Base-by-base conservation (phyloP, 2,329 filamentous ascomycete genomes). In the Trichophyton mentagrophytes region DNA sequence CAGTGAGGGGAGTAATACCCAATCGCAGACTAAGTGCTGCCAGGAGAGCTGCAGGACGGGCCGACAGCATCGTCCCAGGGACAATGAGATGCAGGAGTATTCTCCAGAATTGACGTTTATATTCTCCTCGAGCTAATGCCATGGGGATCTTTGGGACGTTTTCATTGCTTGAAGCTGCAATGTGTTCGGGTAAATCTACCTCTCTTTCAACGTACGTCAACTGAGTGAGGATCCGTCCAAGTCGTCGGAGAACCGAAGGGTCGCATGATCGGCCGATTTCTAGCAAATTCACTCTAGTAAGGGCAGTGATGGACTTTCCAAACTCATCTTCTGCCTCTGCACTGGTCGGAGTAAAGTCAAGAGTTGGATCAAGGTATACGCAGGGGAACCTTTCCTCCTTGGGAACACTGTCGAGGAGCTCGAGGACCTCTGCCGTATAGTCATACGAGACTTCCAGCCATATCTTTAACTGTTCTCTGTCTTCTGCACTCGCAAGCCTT, bases 361-460 rank as follows among this genome's bases (percentile, higher is more conserved):
- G 67, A 0, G 79, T 80, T 3, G 79, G 79, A 60, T 81, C 78
- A 5, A 81, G 70, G 63, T 75, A 79, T 2, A 81, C 74, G 33
- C 79, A 77, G 1, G 79, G 79, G 60, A 75, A 81, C 25, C 67
- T 68, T 11, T 77, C 69, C 9, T 69, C 67, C 1, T 69, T 68
- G 0, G 75, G 68, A 0, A 81, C 72, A 0, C 66, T 58, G 3
- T 69, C 63, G 27, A 81, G 72, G 3, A 69, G 63, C 0, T 71
- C 68, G 25, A 71, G 61, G 5, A 81, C 77, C 25, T 80, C 78
- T 3, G 69, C 73, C 0, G 70, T 72, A 63, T 74, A 78, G 65
- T 81, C 75, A 65, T 81, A 81, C 1, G 78, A 81, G 60, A 77
- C 77, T 9, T 77, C 78, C 1, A 82, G 69, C 79, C 79, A 82